Base-by-base conservation (phyloP, 495 filamentous ascomycete genomes). In the Lasiosphaeria miniovina region DNA sequence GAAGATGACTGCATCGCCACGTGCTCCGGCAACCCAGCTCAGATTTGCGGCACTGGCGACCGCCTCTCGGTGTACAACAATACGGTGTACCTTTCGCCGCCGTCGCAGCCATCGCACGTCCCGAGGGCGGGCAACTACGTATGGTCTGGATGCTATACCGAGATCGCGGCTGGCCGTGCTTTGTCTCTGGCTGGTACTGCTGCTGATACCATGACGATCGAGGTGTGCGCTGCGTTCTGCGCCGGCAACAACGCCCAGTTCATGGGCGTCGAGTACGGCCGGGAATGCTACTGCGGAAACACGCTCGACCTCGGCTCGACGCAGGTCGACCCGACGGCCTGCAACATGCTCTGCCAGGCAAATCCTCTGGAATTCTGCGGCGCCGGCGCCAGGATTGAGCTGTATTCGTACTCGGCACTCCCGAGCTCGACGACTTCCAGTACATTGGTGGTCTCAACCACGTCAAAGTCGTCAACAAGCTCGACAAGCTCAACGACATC, bases 121-220 rank as follows among this genome's bases (percentile, higher is more conserved):
- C 57, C 61, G 11, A 54, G 17, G 6, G 49, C 74, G 9, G 59
- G 61, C 43, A 63, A 66, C 57, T 76, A 71, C 31, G 65, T 60
- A 45, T 76, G 69, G 60, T 66, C 65, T 57, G 74, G 75, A 36
- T 78, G 73, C 59, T 69, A 67, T 36, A 73, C 74, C 10, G 71
- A 75, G 48, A 69, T 65, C 8, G 70, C 59, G 17, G 56, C 51
- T 5, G 55, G 50, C 7, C 85, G 86, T 49, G 83, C 84, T 15
- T 77, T 89, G 49, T 71, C 71, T 3, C 68, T 69, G 14, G 82
- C 78, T 15, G 76, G 75, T 55, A 73, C 71, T 6, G 68, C 71
- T 33, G 64, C 73, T 51, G 65, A 78, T 62, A 59, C 62, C 38
- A 67, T 72, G 61, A 77, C 72, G 1, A 58, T 75, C 14, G 69